Evolutionary conservation across 345 rosid genomes (phyloP).

Genomic region (Populus davidiana): DNA sequence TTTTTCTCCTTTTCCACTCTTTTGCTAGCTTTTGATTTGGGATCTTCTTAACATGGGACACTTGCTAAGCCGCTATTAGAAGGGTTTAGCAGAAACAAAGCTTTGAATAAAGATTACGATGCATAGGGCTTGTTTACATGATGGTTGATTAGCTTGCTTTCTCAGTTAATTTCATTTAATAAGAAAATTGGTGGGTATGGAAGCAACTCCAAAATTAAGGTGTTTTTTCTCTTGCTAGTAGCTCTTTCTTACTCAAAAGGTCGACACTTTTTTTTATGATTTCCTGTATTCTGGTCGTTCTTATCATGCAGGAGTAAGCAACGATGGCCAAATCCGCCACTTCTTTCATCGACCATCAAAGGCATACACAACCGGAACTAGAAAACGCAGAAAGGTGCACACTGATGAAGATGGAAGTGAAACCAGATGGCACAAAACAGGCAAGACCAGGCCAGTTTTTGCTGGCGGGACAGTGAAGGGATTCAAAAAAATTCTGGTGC

Average conservation of each 20-base stretch:
- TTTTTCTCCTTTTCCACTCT: background rate
- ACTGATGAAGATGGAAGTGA: slow-evolving; percentile 69
- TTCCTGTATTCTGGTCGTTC: background rate
- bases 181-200: too few relatives aligned
- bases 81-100: background rate
- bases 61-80: background rate
- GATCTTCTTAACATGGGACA: background rate
- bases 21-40: background rate
- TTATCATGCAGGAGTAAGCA: slow-evolving; percentile 61
- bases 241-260: too few relatives aligned
- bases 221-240: too few relatives aligned
- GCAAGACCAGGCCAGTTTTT: slow-evolving; percentile 72
- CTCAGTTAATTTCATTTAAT: background rate
- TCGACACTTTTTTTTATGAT: background rate
- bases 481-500: slow-evolving; percentile 82
- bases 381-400: slow-evolving; percentile 79
- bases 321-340: slow-evolving; percentile 82
- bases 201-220: too few relatives aligned
- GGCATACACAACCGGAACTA: slow-evolving; percentile 90
- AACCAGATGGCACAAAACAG: slow-evolving; percentile 97
- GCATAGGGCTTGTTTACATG: background rate
- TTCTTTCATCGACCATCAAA: slow-evolving; percentile 91
- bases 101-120: background rate
- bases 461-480: slow-evolving; percentile 50
- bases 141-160: background rate